Evolutionary conservation across 1,284 basidiomycete species (phyloP).

Genomic region (Cryptococcus neoformans): DNA sequence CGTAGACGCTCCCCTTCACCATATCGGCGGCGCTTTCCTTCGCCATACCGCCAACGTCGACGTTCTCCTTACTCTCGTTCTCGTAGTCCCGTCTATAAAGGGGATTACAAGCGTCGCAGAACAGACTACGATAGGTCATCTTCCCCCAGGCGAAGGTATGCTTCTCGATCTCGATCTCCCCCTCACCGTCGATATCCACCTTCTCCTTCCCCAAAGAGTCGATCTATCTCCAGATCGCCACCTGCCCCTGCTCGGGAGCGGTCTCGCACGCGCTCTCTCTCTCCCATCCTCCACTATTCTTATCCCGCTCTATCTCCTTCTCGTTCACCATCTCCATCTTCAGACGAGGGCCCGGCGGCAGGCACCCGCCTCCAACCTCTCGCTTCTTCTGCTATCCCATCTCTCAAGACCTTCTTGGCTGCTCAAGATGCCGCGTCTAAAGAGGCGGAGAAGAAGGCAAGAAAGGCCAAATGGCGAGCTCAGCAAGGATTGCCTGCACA

Average conservation of each 20-base stretch:
- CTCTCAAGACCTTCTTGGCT: slow-evolving; percentile 72
- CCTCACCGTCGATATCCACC: slow-evolving; percentile 8
- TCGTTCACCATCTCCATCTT: slow-evolving; percentile 22
- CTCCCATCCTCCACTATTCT: slow-evolving; percentile 14
- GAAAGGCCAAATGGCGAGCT: slow-evolving; percentile 68
- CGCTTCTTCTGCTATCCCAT: slow-evolving; percentile 68
- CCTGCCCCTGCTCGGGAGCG: slow-evolving; percentile 8
- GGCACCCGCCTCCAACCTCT: slow-evolving; percentile 54
- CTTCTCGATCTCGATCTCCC: slow-evolving; percentile 1
- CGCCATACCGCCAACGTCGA: background rate
- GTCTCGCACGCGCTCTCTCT: slow-evolving; percentile 6
- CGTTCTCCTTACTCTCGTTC: slow-evolving; percentile 4
- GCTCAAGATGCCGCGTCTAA: slow-evolving; percentile 65
- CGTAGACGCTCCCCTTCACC: slow-evolving; percentile 12
- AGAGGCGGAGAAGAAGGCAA: slow-evolving; percentile 61
- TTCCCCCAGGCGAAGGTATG: slow-evolving; percentile 5
- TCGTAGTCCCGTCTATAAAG: slow-evolving; percentile 1
- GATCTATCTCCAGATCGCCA: background rate
- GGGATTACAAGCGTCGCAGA: background rate
- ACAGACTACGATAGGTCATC: slow-evolving; percentile 9
- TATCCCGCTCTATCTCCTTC: slow-evolving; percentile 11
- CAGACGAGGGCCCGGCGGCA: slow-evolving; percentile 44
- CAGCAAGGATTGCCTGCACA: slow-evolving; percentile 50
- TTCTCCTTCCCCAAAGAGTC: slow-evolving; percentile 12
- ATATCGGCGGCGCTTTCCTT: slow-evolving; percentile 4